Evolutionary conservation across 139 green algal species (phyloP), one percentile per base, ranked within the genome.

Genomic region (Pedinophyceae sp.): DNA sequence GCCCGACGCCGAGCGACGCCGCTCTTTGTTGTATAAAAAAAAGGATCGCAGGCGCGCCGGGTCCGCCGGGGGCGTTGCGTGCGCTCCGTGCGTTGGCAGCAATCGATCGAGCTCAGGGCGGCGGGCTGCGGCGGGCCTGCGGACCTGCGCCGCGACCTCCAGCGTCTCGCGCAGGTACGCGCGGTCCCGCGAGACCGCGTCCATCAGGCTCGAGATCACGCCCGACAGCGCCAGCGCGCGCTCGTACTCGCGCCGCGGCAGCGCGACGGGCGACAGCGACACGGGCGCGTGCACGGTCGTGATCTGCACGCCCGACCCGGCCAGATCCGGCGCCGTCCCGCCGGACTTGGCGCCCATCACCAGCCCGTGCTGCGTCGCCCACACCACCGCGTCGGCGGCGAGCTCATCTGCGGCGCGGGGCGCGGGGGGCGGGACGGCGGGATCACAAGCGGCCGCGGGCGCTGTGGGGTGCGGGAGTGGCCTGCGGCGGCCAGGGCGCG

Each of bases 161-260:
- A 98, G 69, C 0, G 76, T 81, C 6, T 34, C 7, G 43, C 71
- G 53, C 27, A 96, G 58, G 62, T 92, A 96, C 0, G 41, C 63
- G 20, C 74, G 67, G 48, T 98, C 86, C 1, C 46, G 13, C 0
- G 71, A 76, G 18, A 97, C 76, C 0, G 54, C 41, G 51, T 95
- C 84, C 4, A 93, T 75, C 38, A 98, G 50, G 0, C 28, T 50
- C 59, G 91, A 94, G 73, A 97, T 91, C 4, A 74, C 20, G 7
- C 68, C 60, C 69, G 83, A 79, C 0, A 83, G 53, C 3, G 62
- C 60, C 18, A 61, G 15, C 18, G 59, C 69, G 30, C 55, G 49
- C 25, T 68, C 60, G 43, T 19, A 43, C 34, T 43, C 10, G 10
- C 10, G 34, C 10, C 13, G 34, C 34, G 89, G 89, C 58, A 94